These are phyloP conservation scores for Nigrospora oryzae DNA, from an alignment of 2,329 filamentous ascomycete genomes.

Conservation along the genomic window DNA sequence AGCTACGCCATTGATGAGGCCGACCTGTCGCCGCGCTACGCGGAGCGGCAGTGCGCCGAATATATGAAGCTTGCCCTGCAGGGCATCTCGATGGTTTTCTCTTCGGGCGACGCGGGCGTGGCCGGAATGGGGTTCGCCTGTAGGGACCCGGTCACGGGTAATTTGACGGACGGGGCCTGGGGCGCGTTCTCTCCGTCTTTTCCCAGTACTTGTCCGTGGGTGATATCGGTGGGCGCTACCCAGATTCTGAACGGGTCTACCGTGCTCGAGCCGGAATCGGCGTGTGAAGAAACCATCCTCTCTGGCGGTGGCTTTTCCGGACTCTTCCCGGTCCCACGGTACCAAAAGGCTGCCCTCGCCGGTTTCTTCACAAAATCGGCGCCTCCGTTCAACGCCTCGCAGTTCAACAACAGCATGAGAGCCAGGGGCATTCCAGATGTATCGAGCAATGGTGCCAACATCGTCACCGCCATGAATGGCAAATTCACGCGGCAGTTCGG, in stretches of 20 bases:
- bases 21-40: slow-evolving; percentile 37
- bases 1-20: slow-evolving; percentile 46
- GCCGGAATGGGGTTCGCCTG: slow-evolving; percentile 28
- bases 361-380: slow-evolving; percentile 29
- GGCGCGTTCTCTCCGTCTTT: slow-evolving; percentile 36
- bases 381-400: slow-evolving; percentile 30
- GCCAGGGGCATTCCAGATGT: slow-evolving; percentile 40
- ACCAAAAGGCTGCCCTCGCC: slow-evolving; percentile 32
- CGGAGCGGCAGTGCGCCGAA: slow-evolving; percentile 43
- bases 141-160: slow-evolving; percentile 20
- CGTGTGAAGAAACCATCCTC: slow-evolving; percentile 36
- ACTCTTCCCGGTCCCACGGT: slow-evolving; percentile 35
- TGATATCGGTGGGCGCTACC: slow-evolving; percentile 45
- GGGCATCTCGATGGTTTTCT: slow-evolving; percentile 28
- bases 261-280: slow-evolving; percentile 29
- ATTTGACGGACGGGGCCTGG: slow-evolving; percentile 20
- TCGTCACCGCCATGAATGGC: slow-evolving; percentile 32
- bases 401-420: slow-evolving; percentile 36
- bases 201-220: slow-evolving; percentile 36
- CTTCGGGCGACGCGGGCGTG: slow-evolving; percentile 41
- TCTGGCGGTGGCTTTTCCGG: slow-evolving; percentile 42
- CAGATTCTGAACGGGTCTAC: slow-evolving; percentile 30
- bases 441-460: slow-evolving; percentile 33
- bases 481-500: slow-evolving; percentile 34
- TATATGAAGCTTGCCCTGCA: slow-evolving; percentile 49